Evolutionary conservation across 2,329 filamentous ascomycete species (phyloP), one percentile per base, ranked within the genome.

Genomic region (Scedosporium apiospermum): DNA sequence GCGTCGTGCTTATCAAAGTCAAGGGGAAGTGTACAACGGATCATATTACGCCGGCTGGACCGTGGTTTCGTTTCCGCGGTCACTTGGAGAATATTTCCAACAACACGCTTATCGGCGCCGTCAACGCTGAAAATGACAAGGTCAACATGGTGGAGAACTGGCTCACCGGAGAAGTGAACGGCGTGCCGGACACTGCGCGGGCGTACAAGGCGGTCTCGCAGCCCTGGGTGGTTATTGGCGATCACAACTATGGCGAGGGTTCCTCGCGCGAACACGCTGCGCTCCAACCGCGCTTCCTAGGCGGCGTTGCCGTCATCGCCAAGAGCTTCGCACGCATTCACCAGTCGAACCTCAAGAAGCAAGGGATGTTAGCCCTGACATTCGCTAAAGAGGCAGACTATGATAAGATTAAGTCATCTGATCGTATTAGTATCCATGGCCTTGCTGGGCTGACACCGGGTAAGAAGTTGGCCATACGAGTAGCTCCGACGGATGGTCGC

Each of bases 271-370:
- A 99, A 84, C 95, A 99, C 77, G 95, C 95, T 70, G 95, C 95
- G 77, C 87, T 99, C 66, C 93, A 99, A 84, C 95, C 95, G 74
- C 88, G 95, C 75, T 93, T 98, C 82, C 88, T 99, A 67, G 95
- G 95, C 73, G 95, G 93, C 77, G 86, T 97, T 72, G 95, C 93
- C 73, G 96, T 99, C 82, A 96, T 99, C 76, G 93, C 89, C 74
- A 89, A 91, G 74, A 91, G 86, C 67, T 99, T 99, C 75, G 95
- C 95, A 72, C 95, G 95, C 89, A 99, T 99, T 74, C 95, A 99
- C 85, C 95, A 99, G 85, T 99, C 95, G 83, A 99, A 99, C 87
- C 81, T 99, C 82, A 99, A 99, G 91, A 99, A 99, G 89, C 95
- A 99, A 87, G 95, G 95, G 80, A 97, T 99, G 93, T 90, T 99